phyloP scores from a whole-genome alignment of 2,329 filamentous ascomycete genomes.

The Gyromitra esculenta region DNA sequence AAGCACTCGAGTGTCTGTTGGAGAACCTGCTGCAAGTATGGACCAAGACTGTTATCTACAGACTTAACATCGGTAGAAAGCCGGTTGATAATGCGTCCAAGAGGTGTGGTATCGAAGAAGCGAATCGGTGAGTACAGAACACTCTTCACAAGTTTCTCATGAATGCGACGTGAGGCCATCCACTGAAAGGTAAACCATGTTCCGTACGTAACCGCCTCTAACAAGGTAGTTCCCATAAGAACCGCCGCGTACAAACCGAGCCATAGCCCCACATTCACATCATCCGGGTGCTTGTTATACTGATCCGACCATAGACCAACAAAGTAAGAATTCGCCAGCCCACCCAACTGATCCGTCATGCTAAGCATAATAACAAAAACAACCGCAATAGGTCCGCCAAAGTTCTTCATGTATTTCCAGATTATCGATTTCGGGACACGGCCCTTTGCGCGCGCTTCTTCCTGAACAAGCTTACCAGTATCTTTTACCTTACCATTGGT shows the following conservation, averaged over 20 bases:
- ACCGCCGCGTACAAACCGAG: constrained; percentile 48
- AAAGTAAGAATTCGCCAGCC: constrained; percentile 55
- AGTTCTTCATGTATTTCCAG: constrained; percentile 57
- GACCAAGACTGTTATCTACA: constrained; percentile 48
- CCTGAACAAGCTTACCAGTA: constrained; percentile 58
- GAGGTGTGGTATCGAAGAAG: constrained; percentile 89
- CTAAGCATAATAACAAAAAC: constrained; percentile 55
- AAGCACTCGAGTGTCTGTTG: constrained; percentile 58
- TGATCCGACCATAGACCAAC: constrained; percentile 53
- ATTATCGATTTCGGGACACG: constrained; percentile 57
- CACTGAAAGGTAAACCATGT: constrained; percentile 52
- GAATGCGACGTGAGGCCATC: constrained; percentile 50
- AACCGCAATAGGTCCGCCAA: constrained; percentile 56
- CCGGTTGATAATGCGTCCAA: constrained; percentile 90
- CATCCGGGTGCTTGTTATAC: constrained; percentile 38
- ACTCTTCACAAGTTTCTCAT: constrained; percentile 51
- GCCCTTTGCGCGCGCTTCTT: constrained; percentile 58
- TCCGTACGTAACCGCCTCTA: constrained; percentile 44
- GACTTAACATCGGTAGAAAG: constrained; percentile 62
- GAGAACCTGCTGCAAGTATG: constrained; percentile 46
- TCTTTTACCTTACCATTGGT: constrained; percentile 36
- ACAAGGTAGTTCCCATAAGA: constrained; percentile 44
- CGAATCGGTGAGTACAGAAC: constrained; percentile 65
- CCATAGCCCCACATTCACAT: constrained; percentile 51
- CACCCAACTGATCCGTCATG: constrained; percentile 54